These are phyloP conservation scores for Cordyceps fumosorosea DNA, from an alignment of 2,329 filamentous ascomycete genomes.

Conservation along the genomic window DNA sequence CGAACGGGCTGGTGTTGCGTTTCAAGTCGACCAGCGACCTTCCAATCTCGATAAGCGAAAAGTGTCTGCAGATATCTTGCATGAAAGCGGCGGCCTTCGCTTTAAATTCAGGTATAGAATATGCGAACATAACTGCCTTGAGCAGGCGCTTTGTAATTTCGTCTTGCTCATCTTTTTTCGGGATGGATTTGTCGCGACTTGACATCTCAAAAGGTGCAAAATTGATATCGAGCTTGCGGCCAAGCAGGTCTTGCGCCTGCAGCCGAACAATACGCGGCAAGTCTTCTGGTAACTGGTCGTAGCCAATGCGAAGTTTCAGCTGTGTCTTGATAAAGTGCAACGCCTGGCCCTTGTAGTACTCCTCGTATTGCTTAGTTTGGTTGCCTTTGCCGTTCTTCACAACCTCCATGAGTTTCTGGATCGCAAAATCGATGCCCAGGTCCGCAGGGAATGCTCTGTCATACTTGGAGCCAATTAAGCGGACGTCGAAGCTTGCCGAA, in stretches of 20 bases:
- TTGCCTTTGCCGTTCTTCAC: slow-evolving; percentile 54
- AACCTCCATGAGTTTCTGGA: slow-evolving; percentile 77
- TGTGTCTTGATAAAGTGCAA: slow-evolving; percentile 83
- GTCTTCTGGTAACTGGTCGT: slow-evolving; percentile 83
- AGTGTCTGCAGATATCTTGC: slow-evolving; percentile 77
- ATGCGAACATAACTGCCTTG: slow-evolving; percentile 81
- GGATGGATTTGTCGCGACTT: slow-evolving; percentile 73
- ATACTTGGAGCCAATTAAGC: slow-evolving; percentile 80
- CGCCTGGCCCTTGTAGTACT: slow-evolving; percentile 89
- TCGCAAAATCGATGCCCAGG: slow-evolving; percentile 80
- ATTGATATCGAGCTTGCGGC: slow-evolving; percentile 64
- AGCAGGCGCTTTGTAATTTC: slow-evolving; percentile 75
- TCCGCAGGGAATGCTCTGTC: slow-evolving; percentile 83
- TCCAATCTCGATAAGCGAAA: slow-evolving; percentile 84
- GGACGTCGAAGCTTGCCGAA: slow-evolving; percentile 76
- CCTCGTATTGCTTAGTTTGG: slow-evolving; percentile 59
- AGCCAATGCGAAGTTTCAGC: slow-evolving; percentile 82
- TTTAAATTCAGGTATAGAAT: slow-evolving; percentile 74
- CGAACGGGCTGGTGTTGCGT: slow-evolving; percentile 70
- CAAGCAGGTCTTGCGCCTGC: slow-evolving; percentile 78
- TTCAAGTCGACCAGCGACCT: slow-evolving; percentile 75
- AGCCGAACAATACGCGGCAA: slow-evolving; percentile 77
- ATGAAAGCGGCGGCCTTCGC: slow-evolving; percentile 70
- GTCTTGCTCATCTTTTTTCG: slow-evolving; percentile 83
- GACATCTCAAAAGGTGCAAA: slow-evolving; percentile 65